Percentiles rank a stretch among this genome's conserved stretches.
Evolutionary conservation across 176 grass and related monocot species (phyloP).

Genomic region (Guadua angustifolia): DNA sequence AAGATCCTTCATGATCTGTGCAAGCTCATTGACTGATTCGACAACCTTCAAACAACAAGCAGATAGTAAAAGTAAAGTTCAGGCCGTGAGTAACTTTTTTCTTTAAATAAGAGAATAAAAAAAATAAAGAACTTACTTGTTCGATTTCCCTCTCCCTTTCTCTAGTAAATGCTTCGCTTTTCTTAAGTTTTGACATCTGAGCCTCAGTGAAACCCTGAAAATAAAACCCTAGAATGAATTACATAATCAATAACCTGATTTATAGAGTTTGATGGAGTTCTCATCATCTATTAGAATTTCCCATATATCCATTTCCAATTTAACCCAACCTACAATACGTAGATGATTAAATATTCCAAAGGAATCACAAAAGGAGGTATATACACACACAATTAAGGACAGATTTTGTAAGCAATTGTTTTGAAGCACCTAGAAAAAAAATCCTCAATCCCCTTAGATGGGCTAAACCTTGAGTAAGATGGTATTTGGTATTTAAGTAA

Average conservation of each 20-base stretch:
- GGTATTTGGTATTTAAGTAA: too few relatives aligned
- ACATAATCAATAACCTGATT: background rate
- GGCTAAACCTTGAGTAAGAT: too few relatives aligned
- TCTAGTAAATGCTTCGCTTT: slow-evolving; percentile 91
- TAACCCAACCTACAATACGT: background rate
- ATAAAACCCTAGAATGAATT: slow-evolving; percentile 29
- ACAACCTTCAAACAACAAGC: slow-evolving; percentile 73
- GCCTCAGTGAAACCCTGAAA: slow-evolving; percentile 90
- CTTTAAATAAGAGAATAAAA: background rate
- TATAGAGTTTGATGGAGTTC: background rate
- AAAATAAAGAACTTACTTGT: slow-evolving; percentile 59
- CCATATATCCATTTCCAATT: background rate
- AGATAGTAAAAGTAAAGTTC: slow-evolving; percentile 13
- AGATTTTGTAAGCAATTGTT: background rate
- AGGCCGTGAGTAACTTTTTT: background rate
- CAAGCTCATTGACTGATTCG: slow-evolving; percentile 96
- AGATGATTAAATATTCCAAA: background rate
- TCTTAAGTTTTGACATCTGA: slow-evolving; percentile 92
- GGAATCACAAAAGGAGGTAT: background rate
- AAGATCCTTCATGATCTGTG: slow-evolving; percentile 99
- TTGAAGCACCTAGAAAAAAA: background rate
- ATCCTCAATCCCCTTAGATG: too few relatives aligned
- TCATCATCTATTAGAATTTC: background rate
- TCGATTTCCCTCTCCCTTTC: slow-evolving; percentile 96
- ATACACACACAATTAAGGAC: background rate